phyloP scores from a whole-genome alignment of 73 alveolate genomes.

The Symbiodinium natans region DNA sequence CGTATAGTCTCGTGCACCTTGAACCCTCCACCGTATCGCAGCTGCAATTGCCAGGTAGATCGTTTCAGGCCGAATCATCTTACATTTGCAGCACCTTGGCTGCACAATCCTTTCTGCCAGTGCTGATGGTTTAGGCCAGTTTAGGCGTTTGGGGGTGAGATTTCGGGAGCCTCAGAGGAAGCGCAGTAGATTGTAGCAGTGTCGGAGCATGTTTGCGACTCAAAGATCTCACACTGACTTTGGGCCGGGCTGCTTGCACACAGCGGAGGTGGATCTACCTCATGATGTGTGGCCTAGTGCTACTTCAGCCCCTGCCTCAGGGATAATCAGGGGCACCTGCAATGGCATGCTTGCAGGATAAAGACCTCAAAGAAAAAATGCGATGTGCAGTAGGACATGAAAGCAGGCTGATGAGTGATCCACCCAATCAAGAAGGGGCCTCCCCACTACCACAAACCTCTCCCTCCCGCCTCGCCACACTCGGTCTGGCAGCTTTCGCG shows the following conservation, averaged over 20 bases:
- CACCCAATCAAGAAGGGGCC: background rate
- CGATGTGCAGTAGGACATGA: background rate
- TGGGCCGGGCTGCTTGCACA: background rate
- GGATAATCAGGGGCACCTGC: background rate
- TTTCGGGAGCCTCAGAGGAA: background rate
- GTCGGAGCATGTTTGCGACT: background rate
- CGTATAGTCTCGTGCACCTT: background rate
- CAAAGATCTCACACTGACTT: background rate
- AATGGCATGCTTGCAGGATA: background rate
- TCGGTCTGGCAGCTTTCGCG: background rate
- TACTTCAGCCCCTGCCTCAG: background rate
- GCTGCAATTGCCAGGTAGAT: conserved; percentile 92
- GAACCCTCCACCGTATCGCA: too few relatives aligned
- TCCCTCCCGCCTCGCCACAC: background rate
- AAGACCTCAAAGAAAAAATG: background rate
- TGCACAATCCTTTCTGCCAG: conserved; percentile 12
- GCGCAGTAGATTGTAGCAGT: background rate
- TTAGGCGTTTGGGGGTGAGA: background rate
- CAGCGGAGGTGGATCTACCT: conserved; percentile 67
- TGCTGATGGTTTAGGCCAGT: background rate
- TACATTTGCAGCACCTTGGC: conserved; percentile 70
- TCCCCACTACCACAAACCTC: too few relatives aligned
- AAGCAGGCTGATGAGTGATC: background rate
- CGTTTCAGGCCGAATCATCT: background rate
- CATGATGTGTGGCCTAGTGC: conserved; percentile 65